Evolutionary conservation across 371 early-diverging fungal species (phyloP).

Genomic region (Blastocladiella emersonii): DNA sequence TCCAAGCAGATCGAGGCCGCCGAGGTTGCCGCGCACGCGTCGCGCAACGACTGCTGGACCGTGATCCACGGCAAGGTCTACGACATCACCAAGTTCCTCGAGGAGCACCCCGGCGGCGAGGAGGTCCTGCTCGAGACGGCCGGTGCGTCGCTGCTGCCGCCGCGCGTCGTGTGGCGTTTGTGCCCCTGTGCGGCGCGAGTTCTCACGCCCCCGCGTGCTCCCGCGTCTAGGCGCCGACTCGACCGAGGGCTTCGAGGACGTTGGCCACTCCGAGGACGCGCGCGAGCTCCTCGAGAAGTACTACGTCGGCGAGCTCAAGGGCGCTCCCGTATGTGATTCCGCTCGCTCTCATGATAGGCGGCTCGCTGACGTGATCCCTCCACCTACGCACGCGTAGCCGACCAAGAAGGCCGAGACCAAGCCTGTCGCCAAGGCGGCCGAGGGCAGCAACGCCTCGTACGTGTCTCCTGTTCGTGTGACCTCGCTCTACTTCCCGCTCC

Average conservation of each 20-base stretch:
- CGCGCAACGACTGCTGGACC: conserved; percentile 45
- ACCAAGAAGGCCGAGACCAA: neutral
- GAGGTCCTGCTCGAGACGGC: conserved; percentile 33
- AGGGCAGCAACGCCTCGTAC: neutral
- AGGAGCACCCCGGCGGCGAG: conserved; percentile 30
- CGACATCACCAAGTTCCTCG: conserved; percentile 61
- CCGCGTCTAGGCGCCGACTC: conserved; percentile 58
- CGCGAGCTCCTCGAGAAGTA: conserved; percentile 56
- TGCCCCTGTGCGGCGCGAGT: no score
- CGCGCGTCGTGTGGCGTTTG: no score
- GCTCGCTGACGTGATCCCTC: neutral
- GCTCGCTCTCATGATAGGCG: neutral
- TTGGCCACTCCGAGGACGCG: conserved; percentile 90
- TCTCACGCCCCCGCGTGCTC: no score
- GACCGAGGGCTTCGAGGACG: conserved; percentile 87
- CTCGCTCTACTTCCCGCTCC: neutral
- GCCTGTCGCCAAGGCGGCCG: neutral
- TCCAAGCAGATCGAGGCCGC: conserved; percentile 29
- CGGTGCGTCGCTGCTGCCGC: no score
- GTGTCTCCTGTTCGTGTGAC: neutral
- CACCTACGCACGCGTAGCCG: neutral
- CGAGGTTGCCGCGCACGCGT: conserved; percentile 45
- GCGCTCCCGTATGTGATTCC: conserved; percentile 3
- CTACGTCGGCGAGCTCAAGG: conserved; percentile 57
- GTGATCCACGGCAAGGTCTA: conserved; percentile 68